Evolutionary conservation across 2,329 filamentous ascomycete species (phyloP), one percentile per base, ranked within the genome.

Genomic region (Colletotrichum musicola): DNA sequence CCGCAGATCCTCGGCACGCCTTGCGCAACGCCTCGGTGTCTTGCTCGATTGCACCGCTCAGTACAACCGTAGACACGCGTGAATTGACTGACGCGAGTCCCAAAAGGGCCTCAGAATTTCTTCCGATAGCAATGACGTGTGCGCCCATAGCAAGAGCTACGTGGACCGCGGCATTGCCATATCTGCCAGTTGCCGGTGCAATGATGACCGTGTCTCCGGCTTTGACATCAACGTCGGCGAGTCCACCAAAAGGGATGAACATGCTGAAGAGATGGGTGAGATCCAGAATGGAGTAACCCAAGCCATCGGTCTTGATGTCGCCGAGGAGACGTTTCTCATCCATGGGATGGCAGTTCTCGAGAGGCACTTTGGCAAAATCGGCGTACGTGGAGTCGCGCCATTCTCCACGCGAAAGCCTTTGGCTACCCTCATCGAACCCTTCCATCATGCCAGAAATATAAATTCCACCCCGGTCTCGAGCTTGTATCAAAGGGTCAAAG

Each of bases 131-230:
- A 35, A 89, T 81, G 3, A 89, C 86, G 7, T 76, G 78, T 1
- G 85, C 85, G 0, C 86, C 87, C 75, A 88, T 81, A 0, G 85
- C 83, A 0, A 84, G 65, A 0, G 86, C 86, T 3, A 85, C 75
- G 6, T 80, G 71, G 0, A 87, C 85, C 0, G 79, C 85, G 0
- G 82, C 83, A 10, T 84, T 81, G 0, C 85, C 82, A 69, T 82
- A 88, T 0, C 73, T 71, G 0, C 86, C 86, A 0, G 85, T 88
- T 0, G 85, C 85, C 0, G 86, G 86, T n/a, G 75, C 76, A 0
- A 88, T 73, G 38, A 88, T 76, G 25, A 88, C 76, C 0, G 81
- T 85, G 67, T 88, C 82, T 2, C 85, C 85, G 0, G 82, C 73
- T 57, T 80, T 74, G 12, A 87, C 64, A 6, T 76, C 74, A 56